Evolutionary conservation across 2,329 filamentous ascomycete species (phyloP).

Genomic region (Cladosporium halotolerans): DNA sequence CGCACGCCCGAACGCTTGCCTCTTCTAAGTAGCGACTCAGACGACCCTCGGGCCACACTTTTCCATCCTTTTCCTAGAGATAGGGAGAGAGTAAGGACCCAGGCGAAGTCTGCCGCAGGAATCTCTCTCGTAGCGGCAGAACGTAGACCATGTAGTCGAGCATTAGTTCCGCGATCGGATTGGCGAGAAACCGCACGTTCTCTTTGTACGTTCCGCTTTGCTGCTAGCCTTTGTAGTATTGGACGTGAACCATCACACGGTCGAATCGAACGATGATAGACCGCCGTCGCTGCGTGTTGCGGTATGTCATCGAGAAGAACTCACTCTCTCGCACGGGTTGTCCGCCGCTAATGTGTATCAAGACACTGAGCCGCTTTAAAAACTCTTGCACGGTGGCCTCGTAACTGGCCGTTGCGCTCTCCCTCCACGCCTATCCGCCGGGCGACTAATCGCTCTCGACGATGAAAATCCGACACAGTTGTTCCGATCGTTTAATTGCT

Average conservation of each 20-base stretch:
- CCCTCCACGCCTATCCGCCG: neutral
- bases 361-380: conserved; percentile 9
- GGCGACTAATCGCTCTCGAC: neutral
- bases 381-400: conserved; percentile 13
- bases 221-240: conserved; percentile 14
- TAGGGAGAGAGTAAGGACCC: conserved; percentile 11
- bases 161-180: conserved; percentile 13
- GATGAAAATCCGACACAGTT: neutral
- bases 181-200: conserved; percentile 14
- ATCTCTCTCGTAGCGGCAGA: conserved; percentile 13
- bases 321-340: conserved; percentile 13
- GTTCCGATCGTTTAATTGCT: neutral
- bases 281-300: conserved; percentile 11
- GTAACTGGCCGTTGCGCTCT: conserved; percentile 7
- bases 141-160: conserved; percentile 15
- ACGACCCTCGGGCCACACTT: conserved; percentile 8
- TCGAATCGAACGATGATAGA: conserved; percentile 6
- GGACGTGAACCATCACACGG: conserved; percentile 12
- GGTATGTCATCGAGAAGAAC: conserved; percentile 11
- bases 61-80: conserved; percentile 14
- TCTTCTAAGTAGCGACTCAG: conserved; percentile 10
- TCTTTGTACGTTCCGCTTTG: conserved; percentile 12
- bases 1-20: conserved; percentile 5
- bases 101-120: conserved; percentile 10
- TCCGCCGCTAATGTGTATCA: conserved; percentile 8